These are phyloP conservation scores for Trametes elegans DNA, from an alignment of 768 basidiomycete genomes.

Conservation along the genomic window DNA sequence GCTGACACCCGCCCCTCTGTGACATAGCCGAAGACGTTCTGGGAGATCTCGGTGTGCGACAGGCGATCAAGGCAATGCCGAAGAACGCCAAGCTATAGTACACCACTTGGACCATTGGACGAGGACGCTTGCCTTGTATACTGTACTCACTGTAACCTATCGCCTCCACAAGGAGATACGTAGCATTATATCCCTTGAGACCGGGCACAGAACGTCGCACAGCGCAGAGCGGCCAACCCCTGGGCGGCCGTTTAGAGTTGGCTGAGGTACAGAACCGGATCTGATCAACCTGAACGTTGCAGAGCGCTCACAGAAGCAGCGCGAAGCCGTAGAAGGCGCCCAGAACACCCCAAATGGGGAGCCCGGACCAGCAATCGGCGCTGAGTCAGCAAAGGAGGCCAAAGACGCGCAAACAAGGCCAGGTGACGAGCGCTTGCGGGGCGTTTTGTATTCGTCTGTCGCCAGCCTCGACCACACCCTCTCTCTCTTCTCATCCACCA, in stretches of 20 bases:
- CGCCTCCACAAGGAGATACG: background rate
- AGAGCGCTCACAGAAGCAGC: conserved; percentile 5
- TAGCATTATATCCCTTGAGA: background rate
- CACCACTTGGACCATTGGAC: background rate
- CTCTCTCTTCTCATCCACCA: conserved; percentile 10
- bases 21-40: conserved; percentile 67
- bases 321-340: background rate
- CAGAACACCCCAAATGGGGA: background rate
- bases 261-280: conserved; percentile 7
- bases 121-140: background rate
- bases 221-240: background rate
- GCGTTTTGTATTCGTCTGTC: conserved; percentile 14
- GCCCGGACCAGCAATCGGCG: conserved; percentile 8
- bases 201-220: background rate
- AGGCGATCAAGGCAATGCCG: conserved; percentile 36
- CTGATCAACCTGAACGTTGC: conserved; percentile 6
- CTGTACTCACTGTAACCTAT: background rate
- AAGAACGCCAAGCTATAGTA: conserved; percentile 53
- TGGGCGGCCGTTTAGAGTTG: conserved; percentile 9
- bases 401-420: conserved; percentile 24
- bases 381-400: conserved; percentile 17
- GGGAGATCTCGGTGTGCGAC: conserved; percentile 55
- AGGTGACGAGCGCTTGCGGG: conserved; percentile 11
- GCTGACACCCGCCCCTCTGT: background rate
- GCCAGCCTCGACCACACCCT: conserved; percentile 7